A percentile compares a stretch with the other conserved stretches of the same genome.
Conservation (phyloP, 2,329 filamentous ascomycete species). For the Colletotrichum lupini region DNA sequence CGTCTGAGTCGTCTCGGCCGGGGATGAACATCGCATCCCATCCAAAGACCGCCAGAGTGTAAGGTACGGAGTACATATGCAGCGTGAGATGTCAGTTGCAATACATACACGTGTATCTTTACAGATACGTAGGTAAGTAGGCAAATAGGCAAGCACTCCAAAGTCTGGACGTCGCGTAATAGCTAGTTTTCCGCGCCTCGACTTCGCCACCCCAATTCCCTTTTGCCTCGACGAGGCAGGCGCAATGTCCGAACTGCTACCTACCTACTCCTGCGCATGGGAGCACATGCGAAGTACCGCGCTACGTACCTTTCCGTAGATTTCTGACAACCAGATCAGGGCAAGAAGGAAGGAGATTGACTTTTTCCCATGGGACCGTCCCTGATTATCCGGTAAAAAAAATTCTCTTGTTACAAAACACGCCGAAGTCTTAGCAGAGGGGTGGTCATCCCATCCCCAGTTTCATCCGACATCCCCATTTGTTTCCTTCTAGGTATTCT, state of each 20-base stretch:
- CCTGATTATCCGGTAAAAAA: not conserved
- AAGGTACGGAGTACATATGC: not conserved
- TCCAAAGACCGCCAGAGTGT: not conserved
- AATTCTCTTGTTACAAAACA: not conserved
- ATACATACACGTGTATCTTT: not conserved
- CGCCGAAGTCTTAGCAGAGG: not conserved
- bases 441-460: conserved; percentile 14
- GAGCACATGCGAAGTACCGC: conserved; percentile 4
- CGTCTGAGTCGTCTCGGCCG: conserved; percentile 24
- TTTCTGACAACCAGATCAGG: not conserved
- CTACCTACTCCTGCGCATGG: not conserved
- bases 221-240: not conserved
- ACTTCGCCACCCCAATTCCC: conserved; percentile 29
- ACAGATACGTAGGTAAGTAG: not conserved
- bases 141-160: not conserved
- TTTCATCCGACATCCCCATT: not conserved
- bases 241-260: conserved; percentile 1
- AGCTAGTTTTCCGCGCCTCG: conserved; percentile 13
- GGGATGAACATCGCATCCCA: not conserved
- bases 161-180: not conserved
- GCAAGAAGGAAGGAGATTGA: not conserved
- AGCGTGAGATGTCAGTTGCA: not conserved
- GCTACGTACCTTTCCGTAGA: conserved; percentile 7
- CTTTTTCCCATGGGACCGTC: conserved; percentile 30
- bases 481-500: not conserved